Evolutionary conservation across 129 eudicot genomes (phyloP), one percentile per base, ranked within the genome.

Genomic region (Chrysanthemum makinoi): DNA sequence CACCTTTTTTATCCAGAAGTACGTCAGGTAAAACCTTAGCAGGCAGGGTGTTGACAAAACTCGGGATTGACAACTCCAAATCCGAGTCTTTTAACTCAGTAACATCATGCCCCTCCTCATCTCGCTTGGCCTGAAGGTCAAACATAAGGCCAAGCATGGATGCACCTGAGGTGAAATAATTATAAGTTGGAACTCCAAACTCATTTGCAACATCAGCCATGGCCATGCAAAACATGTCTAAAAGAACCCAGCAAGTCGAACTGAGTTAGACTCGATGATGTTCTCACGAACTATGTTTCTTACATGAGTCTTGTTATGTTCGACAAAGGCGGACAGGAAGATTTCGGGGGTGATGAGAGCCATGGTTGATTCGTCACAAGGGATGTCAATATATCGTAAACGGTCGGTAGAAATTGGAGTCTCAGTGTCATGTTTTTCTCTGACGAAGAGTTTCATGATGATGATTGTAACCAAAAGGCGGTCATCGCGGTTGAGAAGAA

Each of bases 151-250:
- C 69, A 2, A 79, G 68, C 15, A 43, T 14, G 16, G 66, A 52
- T 7, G 75, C 83, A 11, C 65, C n/a, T 2, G 79, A 72, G 8
- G 78, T 73, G 58, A 72, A 79, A 39, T 43, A 79, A 13, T 50
- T 50, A 54, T 57, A 79, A 6, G 74, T 64, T 17, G 83, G 73
- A 39, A 49, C 5, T 17, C 58, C 63, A 55, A 66, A 66, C 61
- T 79, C 83, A 19, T 79, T 66, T 5, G 74, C 79, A 14, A 79
- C 75, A n/a, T 79, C 83, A 0, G 66, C 51, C 83, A 79, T 72
- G 28, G 47, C 18, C 10, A 46, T 39, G 20, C 69, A 63, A 35
- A 72, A 65, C 78, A 66, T 73, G 75, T 79, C 83, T 3, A 79
- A 35, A n/a, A 73, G 8, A 72, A 56, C 1, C 54, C 77, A 20